Evolutionary conservation across 2,329 filamentous ascomycete species (phyloP).

Genomic region (Calonectria crousiana): DNA sequence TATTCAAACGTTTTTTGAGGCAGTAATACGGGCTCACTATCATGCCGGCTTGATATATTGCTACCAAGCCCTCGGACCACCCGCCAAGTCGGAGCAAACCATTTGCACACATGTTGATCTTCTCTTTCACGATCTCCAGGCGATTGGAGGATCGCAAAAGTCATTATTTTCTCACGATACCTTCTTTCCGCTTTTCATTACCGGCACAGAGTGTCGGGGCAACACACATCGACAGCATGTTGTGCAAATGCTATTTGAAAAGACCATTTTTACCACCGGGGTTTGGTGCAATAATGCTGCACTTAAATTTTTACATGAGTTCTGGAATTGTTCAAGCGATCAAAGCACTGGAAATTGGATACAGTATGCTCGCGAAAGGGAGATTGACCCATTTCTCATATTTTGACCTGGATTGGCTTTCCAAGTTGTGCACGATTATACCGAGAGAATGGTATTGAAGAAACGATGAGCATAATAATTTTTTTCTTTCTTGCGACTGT

Average conservation of each 20-base stretch:
- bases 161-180: constrained; percentile 19
- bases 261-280: constrained; percentile 10
- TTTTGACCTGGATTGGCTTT: background rate
- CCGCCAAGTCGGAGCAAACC: background rate
- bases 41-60: constrained; percentile 35
- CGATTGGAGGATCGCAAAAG: background rate
- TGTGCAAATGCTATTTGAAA: constrained; percentile 9
- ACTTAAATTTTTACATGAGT: constrained; percentile 13
- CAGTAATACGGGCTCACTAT: constrained; percentile 31
- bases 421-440: background rate
- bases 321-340: background rate
- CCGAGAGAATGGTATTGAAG: background rate
- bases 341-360: constrained; percentile 8
- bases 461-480: background rate
- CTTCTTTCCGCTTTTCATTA: constrained; percentile 20
- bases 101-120: background rate
- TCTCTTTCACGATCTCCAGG: constrained; percentile 14
- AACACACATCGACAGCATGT: constrained; percentile 1
- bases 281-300: constrained; percentile 26
- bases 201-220: constrained; percentile 19
- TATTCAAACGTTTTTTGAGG: constrained; percentile 27
- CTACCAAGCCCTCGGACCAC: constrained; percentile 31
- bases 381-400: constrained; percentile 21
- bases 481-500: background rate
- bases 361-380: constrained; percentile 17